A percentile compares a stretch with the other conserved stretches of the same genome.
phyloP scores from a whole-genome alignment of 2,329 filamentous ascomycete species.

The Beauveria varroae region DNA sequence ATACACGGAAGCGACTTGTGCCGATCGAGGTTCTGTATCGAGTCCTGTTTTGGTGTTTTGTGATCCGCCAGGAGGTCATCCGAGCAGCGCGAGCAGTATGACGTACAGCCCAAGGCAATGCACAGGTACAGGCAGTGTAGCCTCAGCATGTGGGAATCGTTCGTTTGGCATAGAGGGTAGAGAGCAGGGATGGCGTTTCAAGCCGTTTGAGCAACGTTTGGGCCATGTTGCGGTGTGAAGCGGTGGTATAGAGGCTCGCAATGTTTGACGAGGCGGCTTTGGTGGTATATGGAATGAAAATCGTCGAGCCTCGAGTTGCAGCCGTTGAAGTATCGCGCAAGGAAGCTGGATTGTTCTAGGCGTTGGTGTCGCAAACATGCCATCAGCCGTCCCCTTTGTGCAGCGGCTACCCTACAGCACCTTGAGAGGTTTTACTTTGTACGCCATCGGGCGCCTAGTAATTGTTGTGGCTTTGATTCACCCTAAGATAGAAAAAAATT shows the following conservation, averaged over 20 bases:
- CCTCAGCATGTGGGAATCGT: not conserved
- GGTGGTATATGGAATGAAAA: not conserved
- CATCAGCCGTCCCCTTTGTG: no score
- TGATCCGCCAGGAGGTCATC: not conserved
- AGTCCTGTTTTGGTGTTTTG: not conserved
- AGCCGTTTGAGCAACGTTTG: slow-evolving; percentile 9
- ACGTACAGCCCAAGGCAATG: not conserved
- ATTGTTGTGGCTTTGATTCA: no score
- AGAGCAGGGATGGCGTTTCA: not conserved
- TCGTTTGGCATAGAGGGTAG: slow-evolving; percentile 3
- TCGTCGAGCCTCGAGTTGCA: no score
- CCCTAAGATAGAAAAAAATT: no score
- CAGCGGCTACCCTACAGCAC: no score
- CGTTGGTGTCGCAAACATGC: no score
- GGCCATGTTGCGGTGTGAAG: slow-evolving; percentile 1
- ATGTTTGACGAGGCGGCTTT: not conserved
- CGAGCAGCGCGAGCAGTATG: not conserved
- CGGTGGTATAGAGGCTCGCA: not conserved
- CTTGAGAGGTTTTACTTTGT: no score
- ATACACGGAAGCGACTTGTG: not conserved
- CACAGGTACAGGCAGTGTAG: not conserved
- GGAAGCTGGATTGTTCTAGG: not conserved
- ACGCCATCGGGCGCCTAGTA: no score
- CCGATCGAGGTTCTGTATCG: slow-evolving; percentile 7
- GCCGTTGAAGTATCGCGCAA: not conserved